Evolutionary conservation across 2,329 filamentous ascomycete species (phyloP), one percentile per base, ranked within the genome.

Genomic region (Xylogone sp.): DNA sequence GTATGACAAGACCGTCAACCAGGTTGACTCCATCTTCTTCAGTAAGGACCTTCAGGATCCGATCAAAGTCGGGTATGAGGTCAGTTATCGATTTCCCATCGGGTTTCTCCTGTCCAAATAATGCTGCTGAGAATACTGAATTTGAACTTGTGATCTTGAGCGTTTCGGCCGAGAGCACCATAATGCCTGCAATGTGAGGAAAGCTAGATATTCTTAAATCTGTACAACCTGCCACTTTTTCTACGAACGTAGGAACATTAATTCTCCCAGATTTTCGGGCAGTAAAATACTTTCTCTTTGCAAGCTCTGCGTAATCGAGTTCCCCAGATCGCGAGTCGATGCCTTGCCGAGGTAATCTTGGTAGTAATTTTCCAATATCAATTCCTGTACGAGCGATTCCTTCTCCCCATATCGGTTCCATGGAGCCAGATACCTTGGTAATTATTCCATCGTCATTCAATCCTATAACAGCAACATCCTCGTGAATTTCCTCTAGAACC

Each of bases 401-500:
- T 52, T 85, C 79, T 19, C 91, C 92, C 87, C 93, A 99, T 48
- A 97, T 95, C 20, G 86, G 81, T 51, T 84, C 82, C n/a, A 83
- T 81, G n/a, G 87, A 81, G n/a, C 93, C 93, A 2, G 79, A 78
- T 34, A 88, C 78, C 48, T 79, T 83, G 22, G 82, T 78, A 18
- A 97, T 81, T 43, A 80, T 78, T 42, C 90, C 91, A 22, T 90
- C 84, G 51, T 91, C 86, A 64, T 95, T 88, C 19, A 96, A 78
- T 10, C 76, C 79, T 43, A 99, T 71, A 54, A 83, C 81, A 3
- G 89, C 91, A 39, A 94, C 86, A 66, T 99, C 92, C 70, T 99
- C 94, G 50, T 93, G 90, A 54, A 99, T 97, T 70, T 99, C 94
- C 68, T 99, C 94, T 2, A 99, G 73, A 8, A 99, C 94, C 94